Evolutionary conservation across 192 early-diverging fungal genomes (phyloP).

Genomic region (Coemansia sp.): DNA sequence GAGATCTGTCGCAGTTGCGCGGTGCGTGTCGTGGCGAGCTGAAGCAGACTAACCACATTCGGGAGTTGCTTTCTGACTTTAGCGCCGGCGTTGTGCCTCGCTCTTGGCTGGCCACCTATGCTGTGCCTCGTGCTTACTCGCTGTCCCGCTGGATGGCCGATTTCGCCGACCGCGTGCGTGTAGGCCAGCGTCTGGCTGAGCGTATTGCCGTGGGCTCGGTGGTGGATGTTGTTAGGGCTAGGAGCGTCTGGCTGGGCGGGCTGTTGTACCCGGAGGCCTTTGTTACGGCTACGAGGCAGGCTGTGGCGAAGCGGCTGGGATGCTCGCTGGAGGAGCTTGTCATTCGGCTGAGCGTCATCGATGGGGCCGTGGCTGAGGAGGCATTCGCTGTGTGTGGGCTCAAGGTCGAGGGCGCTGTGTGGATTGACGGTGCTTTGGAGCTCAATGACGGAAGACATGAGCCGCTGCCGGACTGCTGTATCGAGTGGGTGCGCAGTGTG

Average conservation of each 20-base stretch:
- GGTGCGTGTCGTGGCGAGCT: constrained; percentile 74
- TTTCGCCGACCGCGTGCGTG: constrained; percentile 70
- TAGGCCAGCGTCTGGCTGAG: constrained; percentile 61
- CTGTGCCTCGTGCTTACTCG: constrained; percentile 60
- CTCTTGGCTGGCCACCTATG: constrained; percentile 60
- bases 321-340: constrained; percentile 86
- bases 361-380: background rate
- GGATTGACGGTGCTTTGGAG: constrained; percentile 32
- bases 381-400: constrained; percentile 46
- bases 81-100: constrained; percentile 72
- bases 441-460: constrained; percentile 48
- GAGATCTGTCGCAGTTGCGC: constrained; percentile 69
- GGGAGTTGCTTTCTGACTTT: constrained; percentile 71
- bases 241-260: constrained; percentile 82
- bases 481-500: constrained; percentile 13
- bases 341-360: constrained; percentile 55
- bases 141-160: constrained; percentile 76
- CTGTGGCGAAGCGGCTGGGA: constrained; percentile 69
- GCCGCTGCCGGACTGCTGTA: constrained; percentile 29
- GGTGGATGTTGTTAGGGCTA: constrained; percentile 27
- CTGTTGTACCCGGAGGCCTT: constrained; percentile 90
- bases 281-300: constrained; percentile 89
- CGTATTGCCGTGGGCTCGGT: constrained; percentile 18
- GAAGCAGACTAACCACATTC: constrained; percentile 87
- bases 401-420: constrained; percentile 58